These are phyloP conservation scores for Thoreauomyces humboldtii DNA, from an alignment of 192 early-diverging fungal genomes.

Conservation along the genomic window DNA sequence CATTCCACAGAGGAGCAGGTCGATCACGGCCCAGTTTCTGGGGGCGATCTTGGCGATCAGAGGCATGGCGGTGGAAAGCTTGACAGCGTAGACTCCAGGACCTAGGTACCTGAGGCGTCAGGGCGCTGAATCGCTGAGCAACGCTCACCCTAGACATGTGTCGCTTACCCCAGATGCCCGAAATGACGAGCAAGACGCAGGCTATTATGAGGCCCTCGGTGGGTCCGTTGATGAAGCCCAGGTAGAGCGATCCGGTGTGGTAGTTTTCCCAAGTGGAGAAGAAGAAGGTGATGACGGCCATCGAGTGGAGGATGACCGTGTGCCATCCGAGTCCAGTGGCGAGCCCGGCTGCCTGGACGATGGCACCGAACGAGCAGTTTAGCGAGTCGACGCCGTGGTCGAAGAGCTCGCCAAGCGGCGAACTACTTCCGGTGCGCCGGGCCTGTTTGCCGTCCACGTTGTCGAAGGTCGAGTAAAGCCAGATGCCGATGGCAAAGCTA, in stretches of 20 bases:
- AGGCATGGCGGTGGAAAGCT: constrained; percentile 30
- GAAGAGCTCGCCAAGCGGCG: constrained; percentile 94
- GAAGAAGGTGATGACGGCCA: constrained; percentile 73
- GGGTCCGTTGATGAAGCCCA: constrained; percentile 84
- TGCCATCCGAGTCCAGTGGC: constrained; percentile 70
- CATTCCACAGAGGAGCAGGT: constrained; percentile 37
- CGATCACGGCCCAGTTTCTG: constrained; percentile 33
- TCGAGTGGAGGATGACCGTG: constrained; percentile 27
- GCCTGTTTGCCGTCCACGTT: constrained; percentile 97
- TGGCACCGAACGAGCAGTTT: constrained; percentile 52
- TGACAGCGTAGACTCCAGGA: no score
- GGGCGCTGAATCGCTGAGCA: not conserved
- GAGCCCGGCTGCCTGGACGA: constrained; percentile 61
- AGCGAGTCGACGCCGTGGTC: constrained; percentile 86
- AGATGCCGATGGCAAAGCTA: constrained; percentile 76
- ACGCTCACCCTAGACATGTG: not conserved
- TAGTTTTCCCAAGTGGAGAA: constrained; percentile 93
- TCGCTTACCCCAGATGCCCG: constrained; percentile 72
- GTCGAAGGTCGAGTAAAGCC: constrained; percentile 86
- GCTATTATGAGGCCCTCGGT: constrained; percentile 82
- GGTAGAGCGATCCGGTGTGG: constrained; percentile 80
- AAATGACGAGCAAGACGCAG: constrained; percentile 56
- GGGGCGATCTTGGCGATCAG: constrained; percentile 40
- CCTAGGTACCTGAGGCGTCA: no score
- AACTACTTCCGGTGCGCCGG: constrained; percentile 79